Base-by-base conservation (phyloP, 208 protist species). In the Acanthamoeba castellanii region DNA sequence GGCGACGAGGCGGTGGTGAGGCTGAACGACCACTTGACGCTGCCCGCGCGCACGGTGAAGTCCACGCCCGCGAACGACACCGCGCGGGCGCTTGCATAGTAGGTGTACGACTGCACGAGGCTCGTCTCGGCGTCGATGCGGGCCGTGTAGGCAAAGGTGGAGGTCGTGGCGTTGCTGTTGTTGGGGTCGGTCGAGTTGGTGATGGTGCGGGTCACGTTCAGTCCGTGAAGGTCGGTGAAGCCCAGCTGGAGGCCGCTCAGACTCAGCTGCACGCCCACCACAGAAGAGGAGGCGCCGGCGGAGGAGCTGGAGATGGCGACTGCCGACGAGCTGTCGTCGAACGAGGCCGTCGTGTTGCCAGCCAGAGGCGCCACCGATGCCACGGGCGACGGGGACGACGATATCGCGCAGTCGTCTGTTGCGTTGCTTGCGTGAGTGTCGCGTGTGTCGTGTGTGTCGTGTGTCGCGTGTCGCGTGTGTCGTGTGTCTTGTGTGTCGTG, bases 21-120 rank as follows among this genome's bases (percentile, higher is more conserved):
- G 50, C 14, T 64, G 81, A 88, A 88, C 13, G 81, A 88, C 81
- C 81, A 88, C 81, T 88, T 88, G 50, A 88, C 32, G 14, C 50
- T 88, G 45, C 81, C 81, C 8, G 81, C 81, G 6, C 50, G 20
- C 47, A 88, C 81, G 11, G n/a, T 57, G 50, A 88, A 88, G 25
- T 88, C 4, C 32, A 88, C 81, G 0, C 52, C 50, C 3, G 32
- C 50, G 32, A 88, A 88, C 14, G 42, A 64, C 50, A 22, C 50
- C 1, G 14, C 13, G 5, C 34, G 27, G 4, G 81, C 81, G 6
- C 37, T 6, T 0, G 7, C 3, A 7, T 64, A 88, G 81, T 42
- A 88, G 25, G 81, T 88, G 81, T 45, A 88, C 16, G 81, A 42
- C 50, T 88, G 81, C 50, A 42, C 11, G 50, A 88, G 27, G 22